Evolutionary conservation across 1,139 yeast species (phyloP).

Genomic region (Candida gigantensis): DNA sequence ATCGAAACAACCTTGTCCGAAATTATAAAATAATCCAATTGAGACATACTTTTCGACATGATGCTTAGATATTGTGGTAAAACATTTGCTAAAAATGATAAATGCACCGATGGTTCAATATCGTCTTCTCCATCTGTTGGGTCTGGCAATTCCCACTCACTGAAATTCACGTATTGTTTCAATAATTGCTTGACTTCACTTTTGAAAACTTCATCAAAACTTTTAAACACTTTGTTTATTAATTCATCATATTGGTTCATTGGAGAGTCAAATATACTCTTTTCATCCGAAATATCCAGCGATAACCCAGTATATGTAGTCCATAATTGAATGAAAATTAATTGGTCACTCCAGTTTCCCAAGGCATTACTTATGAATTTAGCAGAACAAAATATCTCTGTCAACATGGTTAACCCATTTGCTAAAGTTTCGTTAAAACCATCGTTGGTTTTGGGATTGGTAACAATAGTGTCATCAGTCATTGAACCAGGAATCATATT

Average conservation of each 20-base stretch:
- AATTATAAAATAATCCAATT: conserved; percentile 30
- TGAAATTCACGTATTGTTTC: conserved; percentile 52
- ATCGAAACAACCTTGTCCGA: conserved; percentile 44
- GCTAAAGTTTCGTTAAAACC: conserved; percentile 17
- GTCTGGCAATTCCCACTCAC: conserved; percentile 38
- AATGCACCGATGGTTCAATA: conserved; percentile 32
- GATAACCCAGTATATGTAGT: conserved; percentile 33
- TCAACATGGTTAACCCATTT: conserved; percentile 53
- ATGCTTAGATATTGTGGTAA: conserved; percentile 38
- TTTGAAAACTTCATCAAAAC: conserved; percentile 47
- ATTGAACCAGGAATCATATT: conserved; percentile 41
- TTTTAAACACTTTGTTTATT: conserved; percentile 34
- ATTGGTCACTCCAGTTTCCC: conserved; percentile 64
- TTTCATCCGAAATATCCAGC: conserved; percentile 17
- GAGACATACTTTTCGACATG: conserved; percentile 31
- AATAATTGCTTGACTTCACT: conserved; percentile 51
- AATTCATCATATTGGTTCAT: conserved; percentile 48
- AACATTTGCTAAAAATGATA: conserved; percentile 35
- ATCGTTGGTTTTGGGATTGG: conserved; percentile 7
- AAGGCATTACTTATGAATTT: conserved; percentile 53
- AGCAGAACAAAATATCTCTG: conserved; percentile 63
- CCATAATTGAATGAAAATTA: conserved; percentile 67
- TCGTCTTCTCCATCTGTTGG: conserved; percentile 14
- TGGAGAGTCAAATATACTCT: conserved; percentile 58
- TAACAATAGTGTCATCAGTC: conserved; percentile 4